Evolutionary conservation across 331 rosid genomes (phyloP).

Genomic region (Cydonia oblonga): DNA sequence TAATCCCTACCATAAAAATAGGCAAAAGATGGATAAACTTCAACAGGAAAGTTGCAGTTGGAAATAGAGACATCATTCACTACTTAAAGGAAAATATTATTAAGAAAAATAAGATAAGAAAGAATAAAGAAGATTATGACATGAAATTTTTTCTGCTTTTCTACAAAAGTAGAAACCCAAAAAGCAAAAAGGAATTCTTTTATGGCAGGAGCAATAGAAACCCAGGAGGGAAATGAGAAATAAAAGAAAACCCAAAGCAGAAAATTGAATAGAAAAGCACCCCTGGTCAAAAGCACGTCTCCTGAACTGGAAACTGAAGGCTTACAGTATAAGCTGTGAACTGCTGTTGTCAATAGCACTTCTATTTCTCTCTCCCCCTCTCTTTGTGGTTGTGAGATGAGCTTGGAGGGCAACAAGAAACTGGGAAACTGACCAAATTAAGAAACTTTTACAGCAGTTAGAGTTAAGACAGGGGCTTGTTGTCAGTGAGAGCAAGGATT

Average conservation of each 20-base stretch:
- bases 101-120: not conserved
- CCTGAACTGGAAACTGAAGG: constrained; percentile 2
- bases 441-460: constrained; percentile 19
- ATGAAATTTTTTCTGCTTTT: not conserved
- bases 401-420: constrained; percentile 4
- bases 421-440: constrained; percentile 9
- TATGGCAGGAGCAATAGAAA: not conserved
- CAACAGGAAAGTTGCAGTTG: not conserved
- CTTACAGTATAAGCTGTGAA: not conserved
- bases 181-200: not conserved
- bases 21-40: not conserved
- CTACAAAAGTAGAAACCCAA: not conserved
- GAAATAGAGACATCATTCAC: not conserved
- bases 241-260: not conserved
- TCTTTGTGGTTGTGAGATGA: not conserved
- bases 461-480: constrained; percentile 13
- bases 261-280: constrained; percentile 1
- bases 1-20: not conserved
- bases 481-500: constrained; percentile 19
- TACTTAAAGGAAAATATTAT: too few species aligned
- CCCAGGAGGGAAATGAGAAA: not conserved
- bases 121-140: not conserved
- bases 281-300: constrained; percentile 11
- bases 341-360: not conserved
- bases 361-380: not conserved